These are phyloP conservation scores for Exophiala sideris DNA, from an alignment of 2,329 filamentous ascomycete genomes.

Conservation along the genomic window DNA sequence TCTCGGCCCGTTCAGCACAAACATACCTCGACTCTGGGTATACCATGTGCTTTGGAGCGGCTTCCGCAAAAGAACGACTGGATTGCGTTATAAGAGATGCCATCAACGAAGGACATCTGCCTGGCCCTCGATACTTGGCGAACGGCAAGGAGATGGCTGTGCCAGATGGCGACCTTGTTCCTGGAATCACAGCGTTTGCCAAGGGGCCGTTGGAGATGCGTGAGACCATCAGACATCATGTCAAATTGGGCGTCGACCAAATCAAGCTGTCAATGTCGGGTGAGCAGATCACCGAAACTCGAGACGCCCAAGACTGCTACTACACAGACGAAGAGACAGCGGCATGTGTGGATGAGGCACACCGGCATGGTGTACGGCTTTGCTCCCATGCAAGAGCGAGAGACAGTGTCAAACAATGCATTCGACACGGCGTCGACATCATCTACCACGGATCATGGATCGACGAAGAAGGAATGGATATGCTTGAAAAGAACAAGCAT, in stretches of 20 bases:
- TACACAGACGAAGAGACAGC: constrained; percentile 46
- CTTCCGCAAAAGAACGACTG: constrained; percentile 45
- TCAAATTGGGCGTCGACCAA: constrained; percentile 39
- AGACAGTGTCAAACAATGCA: constrained; percentile 44
- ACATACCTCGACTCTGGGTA: constrained; percentile 50
- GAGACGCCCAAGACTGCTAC: constrained; percentile 44
- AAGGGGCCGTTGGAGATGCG: constrained; percentile 42
- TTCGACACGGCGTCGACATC: constrained; percentile 45
- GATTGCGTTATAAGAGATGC: constrained; percentile 49
- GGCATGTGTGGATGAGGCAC: constrained; percentile 48
- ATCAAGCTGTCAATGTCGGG: constrained; percentile 45
- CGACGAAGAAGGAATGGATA: constrained; percentile 37
- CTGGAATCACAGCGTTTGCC: constrained; percentile 42
- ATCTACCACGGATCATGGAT: constrained; percentile 49
- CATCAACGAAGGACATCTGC: constrained; percentile 49
- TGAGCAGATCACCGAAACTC: constrained; percentile 31
- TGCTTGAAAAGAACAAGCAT: constrained; percentile 38
- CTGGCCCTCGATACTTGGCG: constrained; percentile 48
- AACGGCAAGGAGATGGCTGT: constrained; percentile 50
- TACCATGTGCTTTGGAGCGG: constrained; percentile 51
- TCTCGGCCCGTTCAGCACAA: constrained; percentile 43
- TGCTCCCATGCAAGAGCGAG: constrained; percentile 46
- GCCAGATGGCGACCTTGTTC: constrained; percentile 45
- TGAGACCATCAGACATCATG: constrained; percentile 36
- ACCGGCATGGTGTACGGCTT: constrained; percentile 32